phyloP scores from a whole-genome alignment of 768 basidiomycete genomes.

The Chlorophyllum brunneum region DNA sequence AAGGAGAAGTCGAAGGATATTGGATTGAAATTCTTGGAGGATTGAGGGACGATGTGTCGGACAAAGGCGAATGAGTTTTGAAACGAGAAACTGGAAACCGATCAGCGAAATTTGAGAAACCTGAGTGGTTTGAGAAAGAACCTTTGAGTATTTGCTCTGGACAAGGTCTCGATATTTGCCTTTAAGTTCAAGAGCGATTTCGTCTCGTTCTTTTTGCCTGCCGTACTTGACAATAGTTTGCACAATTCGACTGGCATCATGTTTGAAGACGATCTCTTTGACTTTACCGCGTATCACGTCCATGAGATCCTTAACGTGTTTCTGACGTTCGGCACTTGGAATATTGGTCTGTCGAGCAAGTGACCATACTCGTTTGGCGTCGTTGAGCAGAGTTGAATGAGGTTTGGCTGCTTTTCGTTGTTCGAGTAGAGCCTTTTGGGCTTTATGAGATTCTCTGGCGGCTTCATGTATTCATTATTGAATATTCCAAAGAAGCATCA shows the following conservation, averaged over 20 bases:
- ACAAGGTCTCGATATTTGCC: constrained; percentile 75
- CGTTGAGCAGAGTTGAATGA: constrained; percentile 60
- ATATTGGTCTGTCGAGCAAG: constrained; percentile 72
- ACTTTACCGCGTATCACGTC: constrained; percentile 74
- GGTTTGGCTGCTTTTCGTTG: constrained; percentile 78
- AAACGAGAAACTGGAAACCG: constrained; percentile 64
- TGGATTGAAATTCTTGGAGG: constrained; percentile 71
- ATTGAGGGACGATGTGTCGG: constrained; percentile 73
- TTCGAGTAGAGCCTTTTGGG: constrained; percentile 59
- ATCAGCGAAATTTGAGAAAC: neutral
- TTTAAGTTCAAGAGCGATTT: constrained; percentile 80
- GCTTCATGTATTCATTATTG: constrained; percentile 31
- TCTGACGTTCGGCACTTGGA: constrained; percentile 64
- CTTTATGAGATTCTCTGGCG: constrained; percentile 66
- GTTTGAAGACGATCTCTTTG: constrained; percentile 84
- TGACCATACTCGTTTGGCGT: constrained; percentile 78
- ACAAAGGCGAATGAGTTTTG: constrained; percentile 75
- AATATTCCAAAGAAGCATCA: neutral
- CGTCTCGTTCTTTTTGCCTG: constrained; percentile 66
- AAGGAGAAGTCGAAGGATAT: constrained; percentile 72
- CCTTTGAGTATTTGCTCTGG: constrained; percentile 90
- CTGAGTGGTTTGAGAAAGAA: constrained; percentile 25
- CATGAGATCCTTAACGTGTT: constrained; percentile 74
- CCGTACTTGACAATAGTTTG: constrained; percentile 84
- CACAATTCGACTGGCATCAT: constrained; percentile 86